Base-by-base conservation (phyloP, 768 basidiomycete species). In the Saitozyma sp. region DNA sequence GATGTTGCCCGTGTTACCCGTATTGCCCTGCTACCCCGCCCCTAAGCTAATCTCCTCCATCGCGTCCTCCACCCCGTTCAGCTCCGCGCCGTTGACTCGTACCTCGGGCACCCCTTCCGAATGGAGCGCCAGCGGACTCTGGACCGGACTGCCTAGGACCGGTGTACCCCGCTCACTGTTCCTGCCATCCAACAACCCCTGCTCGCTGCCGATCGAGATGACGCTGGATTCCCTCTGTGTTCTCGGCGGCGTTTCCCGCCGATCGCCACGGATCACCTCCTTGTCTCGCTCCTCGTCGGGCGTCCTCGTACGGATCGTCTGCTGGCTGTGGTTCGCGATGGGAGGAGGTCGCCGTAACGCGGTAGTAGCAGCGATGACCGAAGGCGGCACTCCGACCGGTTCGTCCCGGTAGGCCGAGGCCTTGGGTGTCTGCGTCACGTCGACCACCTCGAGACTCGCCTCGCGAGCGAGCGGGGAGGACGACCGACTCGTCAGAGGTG, bases 11-110 rank as follows among this genome's bases (percentile, higher is more conserved):
- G 29, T 29, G 29, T 29, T 29, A 5, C 29, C 29, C 29, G 29
- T 29, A 29, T 29, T 29, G 29, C 29, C 29, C 29, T 29, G 29
- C 29, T 29, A 29, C 29, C 29, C 29, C 45, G 45, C 13, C 45
- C 63, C 61, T 40, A 74, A 46, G 52, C 55, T 68, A 17, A 75
- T 61, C 49, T 72, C 73, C 58, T 70, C 70, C 73, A 75, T 66
- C 19, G 51, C 66, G 5, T 68, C 68, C 53, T 75, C 73, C 46
- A 70, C 53, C 54, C 19, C 51, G 17, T 29, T 20, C 11, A 11
- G 17, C 6, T 19, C 13, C 17, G 14, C 10, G 16, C 14, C 40
- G 19, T 29, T 11, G 14, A 52, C 6, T 46, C n/a, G 45, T 13
- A 17, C n/a, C 13, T 13, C 45, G 45, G 11, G 45, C 45, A 11